A percentile compares a stretch with the other conserved stretches of the same genome.
Evolutionary conservation across 768 basidiomycete genomes (phyloP).

Genomic region (Pleurotus giganteus): DNA sequence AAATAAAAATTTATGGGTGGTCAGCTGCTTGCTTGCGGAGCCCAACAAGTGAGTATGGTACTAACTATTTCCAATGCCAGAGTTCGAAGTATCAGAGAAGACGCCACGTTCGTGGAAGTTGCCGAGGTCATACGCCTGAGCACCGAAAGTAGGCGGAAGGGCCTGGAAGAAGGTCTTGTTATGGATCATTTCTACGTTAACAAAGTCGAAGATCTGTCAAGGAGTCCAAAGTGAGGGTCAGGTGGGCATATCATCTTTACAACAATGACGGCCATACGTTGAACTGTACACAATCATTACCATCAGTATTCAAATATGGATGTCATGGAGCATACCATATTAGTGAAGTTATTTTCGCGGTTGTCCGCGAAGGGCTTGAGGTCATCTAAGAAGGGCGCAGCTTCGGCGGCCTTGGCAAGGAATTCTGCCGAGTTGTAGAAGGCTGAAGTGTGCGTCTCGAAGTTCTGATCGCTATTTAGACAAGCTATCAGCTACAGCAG

Average conservation of each 20-base stretch:
- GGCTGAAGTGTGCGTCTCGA: constrained; percentile 30
- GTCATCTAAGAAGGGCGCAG: constrained; percentile 32
- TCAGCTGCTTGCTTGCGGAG: not conserved
- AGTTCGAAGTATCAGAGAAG: constrained; percentile 34
- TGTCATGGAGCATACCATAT: constrained; percentile 33
- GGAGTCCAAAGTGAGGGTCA: not conserved
- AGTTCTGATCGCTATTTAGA: constrained; percentile 29
- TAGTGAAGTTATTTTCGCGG: constrained; percentile 31
- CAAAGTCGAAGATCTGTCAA: constrained; percentile 45
- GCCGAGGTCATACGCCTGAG: constrained; percentile 44
- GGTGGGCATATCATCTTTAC: not conserved
- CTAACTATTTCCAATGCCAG: constrained; percentile 47
- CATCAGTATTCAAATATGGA: too few species aligned
- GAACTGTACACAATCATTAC: constrained; percentile 30
- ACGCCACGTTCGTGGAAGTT: constrained; percentile 56
- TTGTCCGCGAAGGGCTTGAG: constrained; percentile 40
- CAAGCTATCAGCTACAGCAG: not conserved
- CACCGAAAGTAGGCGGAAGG: constrained; percentile 37
- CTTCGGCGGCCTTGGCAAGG: constrained; percentile 30
- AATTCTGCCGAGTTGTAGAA: constrained; percentile 43
- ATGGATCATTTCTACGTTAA: constrained; percentile 53
- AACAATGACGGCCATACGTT: constrained; percentile 32
- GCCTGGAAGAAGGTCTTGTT: constrained; percentile 39
- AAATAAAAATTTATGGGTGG: not conserved
- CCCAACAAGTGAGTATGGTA: not conserved